These are phyloP conservation scores for Metschnikowia gelsemii DNA, from an alignment of 805 yeast genomes.

Conservation along the genomic window DNA sequence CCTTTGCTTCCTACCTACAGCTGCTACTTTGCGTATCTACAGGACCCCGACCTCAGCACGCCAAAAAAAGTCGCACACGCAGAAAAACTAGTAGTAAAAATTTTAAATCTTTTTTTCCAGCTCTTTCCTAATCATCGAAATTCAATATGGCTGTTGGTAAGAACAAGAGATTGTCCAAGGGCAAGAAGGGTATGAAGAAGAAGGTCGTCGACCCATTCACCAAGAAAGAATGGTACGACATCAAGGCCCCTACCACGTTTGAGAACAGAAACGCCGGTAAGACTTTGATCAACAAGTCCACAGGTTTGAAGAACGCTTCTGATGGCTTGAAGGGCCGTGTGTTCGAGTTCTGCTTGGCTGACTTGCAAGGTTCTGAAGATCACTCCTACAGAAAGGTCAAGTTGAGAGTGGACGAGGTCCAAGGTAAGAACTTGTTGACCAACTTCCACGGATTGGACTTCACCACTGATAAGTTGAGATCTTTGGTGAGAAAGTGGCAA, in stretches of 20 bases:
- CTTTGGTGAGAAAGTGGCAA: slow-evolving; percentile 99
- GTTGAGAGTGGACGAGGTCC: slow-evolving; percentile 98
- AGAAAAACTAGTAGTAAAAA: slow-evolving; percentile 3
- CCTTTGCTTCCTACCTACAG: too few species aligned
- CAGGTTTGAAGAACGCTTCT: slow-evolving; percentile 97
- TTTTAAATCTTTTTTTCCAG: slow-evolving; percentile 4
- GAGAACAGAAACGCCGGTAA: slow-evolving; percentile 99
- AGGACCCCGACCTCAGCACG: not conserved
- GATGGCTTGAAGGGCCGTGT: slow-evolving; percentile 98
- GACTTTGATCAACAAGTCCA: slow-evolving; percentile 96
- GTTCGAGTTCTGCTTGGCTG: slow-evolving; percentile 93
- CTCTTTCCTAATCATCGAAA: slow-evolving; percentile 7
- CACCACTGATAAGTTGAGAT: slow-evolving; percentile 96
- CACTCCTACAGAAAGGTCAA: slow-evolving; percentile 96
- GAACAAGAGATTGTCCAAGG: slow-evolving; percentile 84
- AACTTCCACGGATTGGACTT: slow-evolving; percentile 99
- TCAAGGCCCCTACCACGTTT: slow-evolving; percentile 98
- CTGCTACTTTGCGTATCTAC: too few species aligned
- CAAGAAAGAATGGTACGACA: slow-evolving; percentile 98
- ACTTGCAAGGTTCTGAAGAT: slow-evolving; percentile 98
- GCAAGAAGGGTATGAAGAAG: slow-evolving; percentile 98
- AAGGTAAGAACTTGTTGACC: slow-evolving; percentile 97
- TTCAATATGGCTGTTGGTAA: slow-evolving; percentile 29
- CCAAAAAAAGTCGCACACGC: slow-evolving; percentile 1
- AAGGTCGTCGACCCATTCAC: slow-evolving; percentile 99